A percentile compares a stretch with the other conserved stretches of the same genome.
These are phyloP conservation scores for Colletotrichum chrysophilum DNA, from an alignment of 2,329 filamentous ascomycete species.

Conservation along the genomic window DNA sequence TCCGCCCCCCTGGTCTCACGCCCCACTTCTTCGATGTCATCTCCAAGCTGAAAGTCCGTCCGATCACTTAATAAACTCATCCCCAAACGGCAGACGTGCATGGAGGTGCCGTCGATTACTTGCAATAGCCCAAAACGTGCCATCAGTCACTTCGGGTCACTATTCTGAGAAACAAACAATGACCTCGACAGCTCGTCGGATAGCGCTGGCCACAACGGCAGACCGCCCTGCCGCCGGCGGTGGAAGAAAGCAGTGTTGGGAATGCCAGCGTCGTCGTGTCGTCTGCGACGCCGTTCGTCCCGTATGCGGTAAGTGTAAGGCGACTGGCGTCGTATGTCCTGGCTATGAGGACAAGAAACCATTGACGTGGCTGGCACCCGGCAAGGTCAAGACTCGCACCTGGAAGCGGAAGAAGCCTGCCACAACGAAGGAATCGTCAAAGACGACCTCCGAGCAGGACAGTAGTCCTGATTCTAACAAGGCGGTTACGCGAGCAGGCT, in stretches of 20 bases:
- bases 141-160: not conserved
- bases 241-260: conserved; percentile 41
- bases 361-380: conserved; percentile 40
- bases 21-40: not conserved
- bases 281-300: conserved; percentile 43
- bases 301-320: conserved; percentile 39
- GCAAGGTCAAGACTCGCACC: conserved; percentile 35
- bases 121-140: conserved; percentile 5
- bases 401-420: conserved; percentile 16
- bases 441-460: not conserved
- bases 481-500: not conserved
- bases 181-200: not conserved
- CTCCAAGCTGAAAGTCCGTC: not conserved
- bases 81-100: not conserved
- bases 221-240: not conserved
- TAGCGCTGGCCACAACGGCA: not conserved
- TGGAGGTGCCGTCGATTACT: not conserved
- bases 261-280: conserved; percentile 41
- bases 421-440: not conserved
- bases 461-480: not conserved
- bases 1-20: not conserved
- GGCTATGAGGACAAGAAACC: conserved; percentile 44
- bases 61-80: not conserved
- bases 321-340: conserved; percentile 37
- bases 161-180: not conserved